Conservation (phyloP, 2,329 filamentous ascomycete genomes). For the Myriosclerotinia scirpicola region DNA sequence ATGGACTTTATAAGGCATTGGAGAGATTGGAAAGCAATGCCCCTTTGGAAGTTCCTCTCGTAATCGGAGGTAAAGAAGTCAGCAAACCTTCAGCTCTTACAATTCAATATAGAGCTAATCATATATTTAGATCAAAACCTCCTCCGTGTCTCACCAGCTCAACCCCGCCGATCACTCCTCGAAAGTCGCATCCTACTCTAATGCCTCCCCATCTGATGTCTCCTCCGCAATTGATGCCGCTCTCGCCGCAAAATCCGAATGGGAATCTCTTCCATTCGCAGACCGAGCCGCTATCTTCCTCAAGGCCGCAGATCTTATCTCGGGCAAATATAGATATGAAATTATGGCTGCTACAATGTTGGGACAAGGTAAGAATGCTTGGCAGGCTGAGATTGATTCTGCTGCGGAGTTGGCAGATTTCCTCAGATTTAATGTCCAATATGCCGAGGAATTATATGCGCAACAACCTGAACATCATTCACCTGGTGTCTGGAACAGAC, state of each 20-base stretch:
- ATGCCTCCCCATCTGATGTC: conserved; percentile 75
- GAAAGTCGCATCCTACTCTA: conserved; percentile 79
- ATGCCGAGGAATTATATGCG: conserved; percentile 85
- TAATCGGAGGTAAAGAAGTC: conserved; percentile 81
- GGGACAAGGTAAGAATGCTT: conserved; percentile 96
- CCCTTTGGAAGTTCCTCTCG: conserved; percentile 76
- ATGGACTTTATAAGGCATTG: conserved; percentile 72
- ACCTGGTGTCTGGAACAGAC: conserved; percentile 84
- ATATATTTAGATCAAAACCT: conserved; percentile 60
- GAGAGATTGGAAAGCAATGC: conserved; percentile 66
- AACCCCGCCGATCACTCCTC: conserved; percentile 81
- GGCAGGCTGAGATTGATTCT: conserved; percentile 96
- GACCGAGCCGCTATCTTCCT: conserved; percentile 92
- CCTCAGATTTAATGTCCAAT: conserved; percentile 89
- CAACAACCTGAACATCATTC: conserved; percentile 84
- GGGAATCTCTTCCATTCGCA: conserved; percentile 84
- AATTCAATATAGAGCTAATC: conserved; percentile 4
- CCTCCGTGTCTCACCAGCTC: conserved; percentile 66
- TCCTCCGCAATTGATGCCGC: conserved; percentile 44
- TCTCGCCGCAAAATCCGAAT: conserved; percentile 64
- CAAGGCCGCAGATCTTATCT: conserved; percentile 88
- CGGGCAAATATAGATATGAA: conserved; percentile 91
- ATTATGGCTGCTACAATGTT: conserved; percentile 95
- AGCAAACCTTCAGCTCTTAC: conserved; percentile 31
- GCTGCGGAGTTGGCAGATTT: conserved; percentile 92